A percentile compares a stretch with the other conserved stretches of the same genome.
Evolutionary conservation across 345 rosid genomes (phyloP).

Genomic region (Pelargonium nanum): DNA sequence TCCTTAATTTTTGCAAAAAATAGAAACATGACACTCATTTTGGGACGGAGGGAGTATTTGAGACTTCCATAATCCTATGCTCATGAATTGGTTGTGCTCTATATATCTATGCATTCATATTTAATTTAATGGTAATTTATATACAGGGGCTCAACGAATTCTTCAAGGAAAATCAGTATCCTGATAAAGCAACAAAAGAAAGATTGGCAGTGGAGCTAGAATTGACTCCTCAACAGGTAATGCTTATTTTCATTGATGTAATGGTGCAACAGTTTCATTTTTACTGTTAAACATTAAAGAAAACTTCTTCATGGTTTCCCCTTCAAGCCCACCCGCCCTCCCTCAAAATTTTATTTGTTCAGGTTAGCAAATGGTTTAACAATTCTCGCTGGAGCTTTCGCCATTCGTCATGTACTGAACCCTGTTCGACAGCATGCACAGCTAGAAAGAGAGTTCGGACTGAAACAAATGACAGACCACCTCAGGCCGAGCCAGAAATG

Average conservation of each 20-base stretch:
- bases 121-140: slow-evolving; percentile 1
- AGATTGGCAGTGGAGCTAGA: slow-evolving; percentile 56
- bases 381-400: slow-evolving; percentile 65
- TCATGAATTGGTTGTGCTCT: too few relatives aligned
- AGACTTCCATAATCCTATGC: too few relatives aligned
- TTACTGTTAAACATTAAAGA: too few relatives aligned
- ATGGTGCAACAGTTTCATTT: background rate
- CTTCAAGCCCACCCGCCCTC: background rate
- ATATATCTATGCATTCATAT: background rate
- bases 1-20: too few relatives aligned
- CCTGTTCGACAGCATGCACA: background rate
- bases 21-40: too few relatives aligned
- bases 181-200: slow-evolving; percentile 50
- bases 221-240: slow-evolving; percentile 55
- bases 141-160: slow-evolving; percentile 50
- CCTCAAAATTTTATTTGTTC: slow-evolving; percentile 7
- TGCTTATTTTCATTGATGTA: background rate
- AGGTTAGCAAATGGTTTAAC: slow-evolving; percentile 82
- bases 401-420: slow-evolving; percentile 18
- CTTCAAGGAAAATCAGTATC: slow-evolving; percentile 61
- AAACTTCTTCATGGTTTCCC: too few relatives aligned
- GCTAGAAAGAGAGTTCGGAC: background rate
- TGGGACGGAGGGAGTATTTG: too few relatives aligned
- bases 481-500: too few relatives aligned
- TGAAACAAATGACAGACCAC: too few relatives aligned